Conservation (phyloP, 176 grass and related monocot species). For the Triticum turgidum region DNA sequence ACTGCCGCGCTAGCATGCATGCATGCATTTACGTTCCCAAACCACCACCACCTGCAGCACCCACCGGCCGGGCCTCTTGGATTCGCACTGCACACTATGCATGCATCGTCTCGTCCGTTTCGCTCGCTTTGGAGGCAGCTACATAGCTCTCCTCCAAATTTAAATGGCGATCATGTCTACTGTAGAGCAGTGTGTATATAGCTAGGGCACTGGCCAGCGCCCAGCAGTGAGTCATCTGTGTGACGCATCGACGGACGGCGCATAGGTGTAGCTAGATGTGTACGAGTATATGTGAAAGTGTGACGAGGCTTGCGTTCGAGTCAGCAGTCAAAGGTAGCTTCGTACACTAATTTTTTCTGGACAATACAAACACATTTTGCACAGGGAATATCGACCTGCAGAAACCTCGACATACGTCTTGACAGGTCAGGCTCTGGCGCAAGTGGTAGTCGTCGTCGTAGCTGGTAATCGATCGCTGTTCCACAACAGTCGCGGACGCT, state of each 20-base stretch:
- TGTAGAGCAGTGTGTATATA: background rate
- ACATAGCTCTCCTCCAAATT: background rate
- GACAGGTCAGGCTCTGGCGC: background rate
- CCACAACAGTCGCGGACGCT: conserved; percentile 5
- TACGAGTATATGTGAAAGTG: background rate
- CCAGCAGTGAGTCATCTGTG: background rate
- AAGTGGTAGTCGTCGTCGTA: background rate
- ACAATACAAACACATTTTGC: background rate
- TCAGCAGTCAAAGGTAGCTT: background rate
- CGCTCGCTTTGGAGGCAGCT: background rate
- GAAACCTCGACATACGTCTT: background rate
- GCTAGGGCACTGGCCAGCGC: background rate
- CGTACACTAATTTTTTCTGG: background rate
- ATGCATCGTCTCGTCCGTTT: background rate
- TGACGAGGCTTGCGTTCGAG: background rate
- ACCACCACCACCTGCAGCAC: background rate
- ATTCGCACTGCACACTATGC: background rate
- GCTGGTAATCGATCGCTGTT: background rate
- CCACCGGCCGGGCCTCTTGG: background rate
- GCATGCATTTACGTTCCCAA: background rate
- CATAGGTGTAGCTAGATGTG: background rate
- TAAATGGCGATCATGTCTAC: background rate
- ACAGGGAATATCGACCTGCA: background rate
- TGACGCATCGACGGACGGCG: background rate
- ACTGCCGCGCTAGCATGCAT: background rate